phyloP scores from a whole-genome alignment of 2,329 filamentous ascomycete species.

The Penicillium sp. region DNA sequence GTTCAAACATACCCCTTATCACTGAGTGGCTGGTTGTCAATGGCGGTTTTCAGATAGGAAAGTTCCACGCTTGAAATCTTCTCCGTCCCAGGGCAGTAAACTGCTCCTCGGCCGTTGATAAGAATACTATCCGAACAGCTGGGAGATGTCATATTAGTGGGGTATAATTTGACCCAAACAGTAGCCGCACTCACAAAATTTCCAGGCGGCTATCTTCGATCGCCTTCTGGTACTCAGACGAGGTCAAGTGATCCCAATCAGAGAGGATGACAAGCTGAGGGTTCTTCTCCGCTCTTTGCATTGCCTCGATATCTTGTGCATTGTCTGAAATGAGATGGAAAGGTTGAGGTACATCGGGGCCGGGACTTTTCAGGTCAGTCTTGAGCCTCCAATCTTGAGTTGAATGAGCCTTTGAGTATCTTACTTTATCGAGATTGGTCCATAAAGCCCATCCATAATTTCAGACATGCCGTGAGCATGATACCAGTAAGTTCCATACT shows the following conservation, averaged over 20 bases:
- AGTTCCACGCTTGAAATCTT: slow-evolving; percentile 41
- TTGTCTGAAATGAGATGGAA: slow-evolving; percentile 54
- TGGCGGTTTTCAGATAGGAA: slow-evolving; percentile 20
- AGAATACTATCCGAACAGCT: slow-evolving; percentile 63
- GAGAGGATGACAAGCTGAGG: slow-evolving; percentile 54
- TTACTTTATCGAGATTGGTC: slow-evolving; percentile 43
- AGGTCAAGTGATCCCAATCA: slow-evolving; percentile 60
- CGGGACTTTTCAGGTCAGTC: slow-evolving; percentile 44
- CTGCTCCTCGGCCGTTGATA: slow-evolving; percentile 61
- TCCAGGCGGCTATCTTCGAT: slow-evolving; percentile 25
- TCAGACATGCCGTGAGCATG: slow-evolving; percentile 5
- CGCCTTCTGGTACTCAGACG: slow-evolving; percentile 44
- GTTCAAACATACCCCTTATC: slow-evolving; percentile 34
- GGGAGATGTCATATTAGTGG: slow-evolving; percentile 29
- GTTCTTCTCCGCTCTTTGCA: slow-evolving; percentile 53
- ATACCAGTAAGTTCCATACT: slow-evolving; percentile 62
- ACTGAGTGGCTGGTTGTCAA: slow-evolving; percentile 26
- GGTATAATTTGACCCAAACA: no score
- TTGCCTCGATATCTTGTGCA: slow-evolving; percentile 42
- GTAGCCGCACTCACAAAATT: slow-evolving; percentile 18
- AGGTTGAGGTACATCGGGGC: slow-evolving; percentile 43
- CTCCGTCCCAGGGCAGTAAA: slow-evolving; percentile 53
- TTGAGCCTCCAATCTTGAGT: neutral
- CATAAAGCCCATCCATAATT: slow-evolving; percentile 62
- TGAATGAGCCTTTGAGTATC: neutral